phyloP scores from a whole-genome alignment of 2,329 filamentous ascomycete species.

The Metarhizium rileyi region DNA sequence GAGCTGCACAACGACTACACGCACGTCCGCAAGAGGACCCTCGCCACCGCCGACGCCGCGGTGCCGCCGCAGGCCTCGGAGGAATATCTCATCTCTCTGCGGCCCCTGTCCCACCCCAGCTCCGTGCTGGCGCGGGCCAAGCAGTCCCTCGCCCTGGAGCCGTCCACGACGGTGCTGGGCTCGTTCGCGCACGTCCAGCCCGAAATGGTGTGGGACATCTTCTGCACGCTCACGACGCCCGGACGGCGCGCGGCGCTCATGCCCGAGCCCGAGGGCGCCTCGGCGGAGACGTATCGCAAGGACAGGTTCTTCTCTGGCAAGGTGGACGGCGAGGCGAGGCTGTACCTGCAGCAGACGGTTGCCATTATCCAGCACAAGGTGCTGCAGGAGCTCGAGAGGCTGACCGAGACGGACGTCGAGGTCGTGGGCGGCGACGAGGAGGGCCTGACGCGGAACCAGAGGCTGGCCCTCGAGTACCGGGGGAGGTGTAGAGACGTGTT shows the following conservation, averaged over 20 bases:
- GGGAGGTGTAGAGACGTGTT: conserved; percentile 38
- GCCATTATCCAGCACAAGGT: conserved; percentile 35
- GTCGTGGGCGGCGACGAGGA: conserved; percentile 28
- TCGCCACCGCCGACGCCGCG: too few species aligned
- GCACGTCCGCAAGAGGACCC: conserved; percentile 40
- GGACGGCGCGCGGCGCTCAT: conserved; percentile 20
- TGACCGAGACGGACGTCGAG: conserved; percentile 37
- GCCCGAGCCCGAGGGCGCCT: conserved; percentile 14
- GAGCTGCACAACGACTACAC: conserved; percentile 50
- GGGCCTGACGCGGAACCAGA: conserved; percentile 33
- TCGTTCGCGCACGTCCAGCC: conserved; percentile 43
- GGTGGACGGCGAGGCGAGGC: conserved; percentile 17
- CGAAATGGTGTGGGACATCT: conserved; percentile 41
- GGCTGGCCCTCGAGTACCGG: conserved; percentile 39
- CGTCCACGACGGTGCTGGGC: conserved; percentile 17
- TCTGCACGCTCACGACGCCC: conserved; percentile 27
- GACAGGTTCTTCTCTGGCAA: conserved; percentile 21
- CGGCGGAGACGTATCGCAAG: conserved; percentile 17
- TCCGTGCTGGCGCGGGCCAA: conserved; percentile 36
- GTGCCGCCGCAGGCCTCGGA: conserved; percentile 16
- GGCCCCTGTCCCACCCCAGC: conserved; percentile 35
- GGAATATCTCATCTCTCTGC: conserved; percentile 44
- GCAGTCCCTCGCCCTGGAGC: conserved; percentile 23
- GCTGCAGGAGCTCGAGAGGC: conserved; percentile 31
- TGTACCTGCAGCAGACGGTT: conserved; percentile 24